Evolutionary conservation across 1,284 basidiomycete genomes (phyloP), one percentile per base, ranked within the genome.

Genomic region (Naganishia liquefaciens): DNA sequence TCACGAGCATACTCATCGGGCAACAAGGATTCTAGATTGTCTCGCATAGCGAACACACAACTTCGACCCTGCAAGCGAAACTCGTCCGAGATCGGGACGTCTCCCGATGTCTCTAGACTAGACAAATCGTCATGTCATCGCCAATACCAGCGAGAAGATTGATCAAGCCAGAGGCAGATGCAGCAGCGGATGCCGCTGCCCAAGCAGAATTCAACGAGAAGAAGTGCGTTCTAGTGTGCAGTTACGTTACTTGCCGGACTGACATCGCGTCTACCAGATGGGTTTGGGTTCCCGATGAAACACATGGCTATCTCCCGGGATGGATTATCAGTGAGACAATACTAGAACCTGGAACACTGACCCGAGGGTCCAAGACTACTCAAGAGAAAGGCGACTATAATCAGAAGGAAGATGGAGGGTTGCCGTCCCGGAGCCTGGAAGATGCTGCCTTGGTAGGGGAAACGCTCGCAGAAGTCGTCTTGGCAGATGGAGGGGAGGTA

Each of bases 121-220:
- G 33, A 37, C 33, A 37, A 21, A n/a, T 37, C 46, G 28, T 11
- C n/a, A 60, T 60, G 57, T 60, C 57, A 3, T 46, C 46, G 39
- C 33, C n/a, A 15, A 33, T 49, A 42, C 33, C n/a, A 19, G 15
- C 57, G 17, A 49, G 50, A 25, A 43, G 57, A 27, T 10, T 58
- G 58, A 66, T 71, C 47, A 71, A 70, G 46, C 71, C 43, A 19
- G 50, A 55, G 25, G 62, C 70, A 57, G 76, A 77, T 70, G 71
- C 69, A 19, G 73, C 75, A 15, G 70, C 74, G 17, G 75, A 80
- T 33, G 91, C 92, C n/a, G 91, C 91, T 27, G 85, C 88, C 33
- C 90, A 93, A 73, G 92, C 92, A 47, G 92, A 95, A 77, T 96
- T 95, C 79, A 94, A 93, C 75, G 90, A 93, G 83, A 95, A 95